A percentile compares a stretch with the other conserved stretches of the same genome.
phyloP scores from a whole-genome alignment of 768 basidiomycete species.

The Rhizopogon vinicolor region DNA sequence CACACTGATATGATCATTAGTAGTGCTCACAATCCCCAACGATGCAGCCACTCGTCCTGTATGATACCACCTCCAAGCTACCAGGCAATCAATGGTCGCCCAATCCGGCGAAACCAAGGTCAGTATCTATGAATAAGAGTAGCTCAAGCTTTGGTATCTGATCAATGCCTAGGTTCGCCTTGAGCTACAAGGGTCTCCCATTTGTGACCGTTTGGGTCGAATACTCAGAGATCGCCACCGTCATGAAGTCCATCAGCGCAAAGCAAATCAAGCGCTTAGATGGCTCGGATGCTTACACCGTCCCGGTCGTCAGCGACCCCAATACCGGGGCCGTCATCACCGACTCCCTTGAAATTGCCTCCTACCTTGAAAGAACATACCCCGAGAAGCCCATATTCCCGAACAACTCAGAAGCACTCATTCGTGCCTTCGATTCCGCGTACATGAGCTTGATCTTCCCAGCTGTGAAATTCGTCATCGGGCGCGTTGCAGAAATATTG shows the following conservation, averaged over 20 bases:
- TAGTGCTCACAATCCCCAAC: too few species aligned
- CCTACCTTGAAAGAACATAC: constrained; percentile 32
- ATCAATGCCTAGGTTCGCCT: constrained; percentile 19
- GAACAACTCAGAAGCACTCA: constrained; percentile 15
- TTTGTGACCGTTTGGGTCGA: constrained; percentile 31
- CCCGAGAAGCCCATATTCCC: constrained; percentile 27
- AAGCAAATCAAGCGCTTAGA: constrained; percentile 12
- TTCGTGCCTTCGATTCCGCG: constrained; percentile 14
- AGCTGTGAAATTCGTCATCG: constrained; percentile 10
- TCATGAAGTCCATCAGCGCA: constrained; percentile 21
- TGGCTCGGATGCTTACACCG: constrained; percentile 21
- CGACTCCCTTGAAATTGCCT: constrained; percentile 29
- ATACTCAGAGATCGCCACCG: constrained; percentile 26
- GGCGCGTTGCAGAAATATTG: constrained; percentile 24
- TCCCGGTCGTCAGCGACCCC: constrained; percentile 31
- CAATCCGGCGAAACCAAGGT: constrained; percentile 37
- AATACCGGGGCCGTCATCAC: constrained; percentile 21
- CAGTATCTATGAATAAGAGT: neutral
- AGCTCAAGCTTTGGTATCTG: neutral
- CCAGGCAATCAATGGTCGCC: constrained; percentile 30
- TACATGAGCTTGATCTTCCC: neutral
- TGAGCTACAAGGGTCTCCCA: constrained; percentile 28
- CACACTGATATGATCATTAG: too few species aligned
- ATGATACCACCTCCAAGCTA: constrained; percentile 30
- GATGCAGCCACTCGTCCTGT: constrained; percentile 28